A percentile compares a stretch with the other conserved stretches of the same genome.
Evolutionary conservation across 2,329 filamentous ascomycete genomes (phyloP).

Genomic region (Pestalotiopsis sp.): DNA sequence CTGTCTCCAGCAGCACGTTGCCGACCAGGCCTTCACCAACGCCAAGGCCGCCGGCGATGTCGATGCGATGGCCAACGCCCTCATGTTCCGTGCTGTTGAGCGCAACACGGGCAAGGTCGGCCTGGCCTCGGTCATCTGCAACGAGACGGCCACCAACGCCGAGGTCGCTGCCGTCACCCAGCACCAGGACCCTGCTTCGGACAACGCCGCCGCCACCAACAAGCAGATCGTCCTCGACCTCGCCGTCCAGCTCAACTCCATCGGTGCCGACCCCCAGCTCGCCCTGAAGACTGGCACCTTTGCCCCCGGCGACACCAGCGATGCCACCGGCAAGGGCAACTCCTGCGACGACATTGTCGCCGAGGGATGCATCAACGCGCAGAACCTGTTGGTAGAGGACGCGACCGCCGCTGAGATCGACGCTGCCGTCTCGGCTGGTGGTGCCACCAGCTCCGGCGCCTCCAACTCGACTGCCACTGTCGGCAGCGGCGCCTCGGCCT

Average conservation of each 20-base stretch:
- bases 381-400: constrained; percentile 55
- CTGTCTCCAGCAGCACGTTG: constrained; percentile 48
- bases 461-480: too few relatives aligned
- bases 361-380: constrained; percentile 56
- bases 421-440: constrained; percentile 42
- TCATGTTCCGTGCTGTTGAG: constrained; percentile 58
- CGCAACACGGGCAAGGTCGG: constrained; percentile 62
- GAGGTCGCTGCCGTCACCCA: constrained; percentile 65
- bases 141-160: constrained; percentile 57
- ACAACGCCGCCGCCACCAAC: constrained; percentile 56
- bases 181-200: constrained; percentile 67
- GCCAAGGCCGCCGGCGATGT: constrained; percentile 53
- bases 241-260: constrained; percentile 57
- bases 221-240: constrained; percentile 61
- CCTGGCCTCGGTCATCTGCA: constrained; percentile 57
- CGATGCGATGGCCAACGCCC: constrained; percentile 52
- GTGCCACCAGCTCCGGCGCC: constrained; percentile 14
- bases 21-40: constrained; percentile 61
- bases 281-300: constrained; percentile 66
- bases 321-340: constrained; percentile 47
- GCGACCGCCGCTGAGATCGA: constrained; percentile 53
- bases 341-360: constrained; percentile 53
- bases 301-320: constrained; percentile 55
- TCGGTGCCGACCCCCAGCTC: constrained; percentile 62
- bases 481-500: constrained; percentile 13